Percentiles rank a stretch among this genome's conserved stretches.
Conservation (phyloP, 441 rosid genomes). For the Euphorbia neoarborescens region DNA sequence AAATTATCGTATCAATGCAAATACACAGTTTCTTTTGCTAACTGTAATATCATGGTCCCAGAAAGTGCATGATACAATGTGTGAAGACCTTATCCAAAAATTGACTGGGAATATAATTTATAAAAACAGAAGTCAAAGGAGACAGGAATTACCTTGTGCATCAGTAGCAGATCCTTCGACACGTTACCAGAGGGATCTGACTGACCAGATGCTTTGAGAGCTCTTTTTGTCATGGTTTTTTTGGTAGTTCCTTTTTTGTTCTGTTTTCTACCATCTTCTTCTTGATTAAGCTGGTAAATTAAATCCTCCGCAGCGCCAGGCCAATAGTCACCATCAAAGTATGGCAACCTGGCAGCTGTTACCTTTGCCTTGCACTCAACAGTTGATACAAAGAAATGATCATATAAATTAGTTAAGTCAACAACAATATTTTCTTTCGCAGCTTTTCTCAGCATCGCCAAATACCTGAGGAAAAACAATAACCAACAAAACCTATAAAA, state of each 20-base stretch:
- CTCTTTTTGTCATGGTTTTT: conserved; percentile 86
- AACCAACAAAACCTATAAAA: conserved; percentile 11
- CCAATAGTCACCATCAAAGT: conserved; percentile 99
- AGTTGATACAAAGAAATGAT: conserved; percentile 74
- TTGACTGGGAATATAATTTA: background rate
- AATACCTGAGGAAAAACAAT: conserved; percentile 61
- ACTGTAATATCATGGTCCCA: background rate
- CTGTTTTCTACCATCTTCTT: conserved; percentile 89
- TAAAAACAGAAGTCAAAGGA: no score
- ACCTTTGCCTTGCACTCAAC: conserved; percentile 93
- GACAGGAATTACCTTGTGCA: conserved; percentile 70
- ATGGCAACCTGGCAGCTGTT: conserved; percentile 96
- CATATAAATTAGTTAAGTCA: conserved; percentile 81
- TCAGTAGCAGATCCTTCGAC: conserved; percentile 86
- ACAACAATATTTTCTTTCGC: conserved; percentile 76
- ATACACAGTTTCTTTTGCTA: background rate
- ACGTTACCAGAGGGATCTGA: conserved; percentile 89
- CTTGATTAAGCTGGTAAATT: conserved; percentile 87
- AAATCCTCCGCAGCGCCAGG: conserved; percentile 99
- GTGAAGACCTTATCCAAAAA: background rate
- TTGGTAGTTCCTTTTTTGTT: conserved; percentile 84
- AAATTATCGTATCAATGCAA: background rate
- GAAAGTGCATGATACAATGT: no score
- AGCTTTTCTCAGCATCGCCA: conserved; percentile 86
- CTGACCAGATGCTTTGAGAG: conserved; percentile 96